These are phyloP conservation scores for Kwoniella sp. DNA, from an alignment of 768 basidiomycete species.

Conservation along the genomic window DNA sequence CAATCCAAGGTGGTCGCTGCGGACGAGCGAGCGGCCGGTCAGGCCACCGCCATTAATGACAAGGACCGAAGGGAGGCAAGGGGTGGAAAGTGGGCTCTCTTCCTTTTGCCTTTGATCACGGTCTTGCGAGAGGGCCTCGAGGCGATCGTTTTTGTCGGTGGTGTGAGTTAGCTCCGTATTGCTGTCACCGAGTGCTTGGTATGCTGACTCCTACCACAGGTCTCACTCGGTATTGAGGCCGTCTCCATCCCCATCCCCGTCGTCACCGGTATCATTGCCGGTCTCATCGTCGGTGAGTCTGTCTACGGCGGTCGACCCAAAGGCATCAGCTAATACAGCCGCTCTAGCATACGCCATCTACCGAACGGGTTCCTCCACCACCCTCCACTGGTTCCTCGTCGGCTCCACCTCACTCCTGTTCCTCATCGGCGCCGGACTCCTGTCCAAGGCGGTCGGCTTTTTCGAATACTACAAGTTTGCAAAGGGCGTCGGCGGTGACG, in stretches of 20 bases:
- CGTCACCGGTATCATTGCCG: constrained; percentile 75
- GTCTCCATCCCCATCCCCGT: constrained; percentile 84
- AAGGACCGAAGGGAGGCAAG: constrained; percentile 53
- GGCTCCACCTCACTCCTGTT: constrained; percentile 86
- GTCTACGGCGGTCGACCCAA: background rate
- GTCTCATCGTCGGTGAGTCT: constrained; percentile 61
- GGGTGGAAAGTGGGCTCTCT: constrained; percentile 71
- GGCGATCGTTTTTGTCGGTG: constrained; percentile 88
- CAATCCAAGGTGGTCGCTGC: constrained; percentile 28
- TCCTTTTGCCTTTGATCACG: constrained; percentile 83
- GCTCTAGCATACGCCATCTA: constrained; percentile 42
- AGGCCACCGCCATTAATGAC: background rate
- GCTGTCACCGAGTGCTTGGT: background rate
- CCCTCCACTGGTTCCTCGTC: constrained; percentile 80
- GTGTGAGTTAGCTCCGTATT: constrained; percentile 53
- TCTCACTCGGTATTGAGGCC: constrained; percentile 76
- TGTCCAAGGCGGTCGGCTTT: constrained; percentile 64
- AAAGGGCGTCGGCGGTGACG: constrained; percentile 62
- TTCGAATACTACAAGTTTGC: constrained; percentile 61
- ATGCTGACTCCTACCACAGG: constrained; percentile 23
- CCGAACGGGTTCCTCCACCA: constrained; percentile 53
- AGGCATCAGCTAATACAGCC: background rate
- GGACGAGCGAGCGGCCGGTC: constrained; percentile 31
- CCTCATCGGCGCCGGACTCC: constrained; percentile 85
- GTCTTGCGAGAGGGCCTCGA: constrained; percentile 93